Evolutionary conservation across 192 early-diverging fungal species (phyloP), one percentile per base, ranked within the genome.

Genomic region (Podila verticillata): DNA sequence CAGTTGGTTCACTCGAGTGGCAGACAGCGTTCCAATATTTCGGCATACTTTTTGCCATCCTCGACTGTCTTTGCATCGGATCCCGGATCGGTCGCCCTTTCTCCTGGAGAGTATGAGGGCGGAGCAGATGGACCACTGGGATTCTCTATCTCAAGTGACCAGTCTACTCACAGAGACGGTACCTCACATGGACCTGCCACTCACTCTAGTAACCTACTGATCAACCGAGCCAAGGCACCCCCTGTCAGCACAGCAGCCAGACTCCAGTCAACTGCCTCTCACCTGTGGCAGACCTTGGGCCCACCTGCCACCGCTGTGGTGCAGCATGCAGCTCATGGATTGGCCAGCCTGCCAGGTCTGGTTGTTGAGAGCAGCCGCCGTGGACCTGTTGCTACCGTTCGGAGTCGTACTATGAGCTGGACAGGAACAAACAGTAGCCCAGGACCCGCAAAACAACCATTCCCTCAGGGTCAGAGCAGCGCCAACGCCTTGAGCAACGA

Each of bases 391-490:
- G 77, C 70, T 7, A 68, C 77, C 2, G 77, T 68, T 24, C 77
- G 77, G n/a, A 80, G 61, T 36, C 77, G 77, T 4, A 80, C 77
- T 1, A 72, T 72, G 77, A 80, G 77, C 56, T 80, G 77, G 77
- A 80, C 77, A 28, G 77, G 77, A 39, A 12, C 68, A 10, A 30
- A 78, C 9, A 56, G 61, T 30, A 63, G 30, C 24, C 54, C 54
- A 15, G 36, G 57, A 34, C 30, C 62, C 9, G 24, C 68, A 2
- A 78, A 66, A 54, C 74, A 75, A n/a, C 51, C 51, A 54, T 54
- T 54, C 4, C 51, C 48, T 64, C 73, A 48, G 20, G 78, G 83
- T 66, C 80, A 72, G 3, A 83, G 84, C 44, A 72, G 79, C 10
- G 57, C 64, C 5, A 36, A 61, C 6, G 65, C 69, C n/a, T 32